Evolutionary conservation across 2,329 filamentous ascomycete genomes (phyloP), one percentile per base, ranked within the genome.

Genomic region (Epichloe brachyelytri): DNA sequence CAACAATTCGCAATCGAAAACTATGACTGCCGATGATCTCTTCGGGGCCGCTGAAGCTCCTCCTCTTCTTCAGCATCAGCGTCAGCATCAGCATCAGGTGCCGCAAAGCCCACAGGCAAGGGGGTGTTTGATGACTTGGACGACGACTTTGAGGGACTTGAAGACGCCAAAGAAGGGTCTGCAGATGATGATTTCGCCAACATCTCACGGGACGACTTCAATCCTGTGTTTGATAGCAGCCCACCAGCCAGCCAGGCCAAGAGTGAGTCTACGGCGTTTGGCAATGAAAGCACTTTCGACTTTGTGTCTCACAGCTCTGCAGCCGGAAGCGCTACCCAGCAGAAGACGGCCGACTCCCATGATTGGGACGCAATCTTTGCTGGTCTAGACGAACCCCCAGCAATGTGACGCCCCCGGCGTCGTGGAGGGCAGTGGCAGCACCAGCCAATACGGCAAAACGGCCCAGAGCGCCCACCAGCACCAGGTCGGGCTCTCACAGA

Each of bases 331-430:
- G 69, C 71, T 48, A 69, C 68, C 43, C 57, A 67, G 43, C 67
- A 63, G 46, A 66, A 71, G 53, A 63, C 67, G 30, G 59, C 70
- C 0, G 77, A 78, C 14, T 70, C 72, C 36, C 86, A 94, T 59
- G 91, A 97, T 65, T 97, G 93, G 93, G 91, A 97, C 62, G 86
- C 88, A 39, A 88, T 97, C 51, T 97, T 97, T 69, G 85, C 87
- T 2, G 83, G 84, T 26, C 72, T 95, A 7, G 86, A 91, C 59
- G 77, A 76, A 2, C 68, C 77, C 45, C 77, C 43, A 62, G 61
- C 53, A 59, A 66, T 43, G 54, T 63, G 54, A 57, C 65, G 46
- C 53, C 61, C 51, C 57, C 14, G 54, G 51, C 8, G 22, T 11
- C 19, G 22, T 34, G 17, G 46, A 41, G 22, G 43, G 46, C 4